phyloP scores from a whole-genome alignment of 768 basidiomycete genomes.

The Termitomyces sp. region DNA sequence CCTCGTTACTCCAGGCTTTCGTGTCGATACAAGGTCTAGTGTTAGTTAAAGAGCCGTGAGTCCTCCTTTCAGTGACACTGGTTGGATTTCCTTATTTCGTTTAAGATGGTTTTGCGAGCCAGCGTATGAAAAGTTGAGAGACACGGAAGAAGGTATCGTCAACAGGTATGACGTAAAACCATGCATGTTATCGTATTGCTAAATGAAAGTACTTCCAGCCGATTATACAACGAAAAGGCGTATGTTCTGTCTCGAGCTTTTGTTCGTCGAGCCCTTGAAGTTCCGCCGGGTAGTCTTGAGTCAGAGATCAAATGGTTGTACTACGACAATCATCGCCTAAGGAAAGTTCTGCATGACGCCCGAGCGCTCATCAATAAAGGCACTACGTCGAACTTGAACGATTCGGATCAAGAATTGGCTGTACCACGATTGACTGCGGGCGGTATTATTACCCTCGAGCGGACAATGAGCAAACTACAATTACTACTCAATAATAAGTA shows the following conservation, averaged over 20 bases:
- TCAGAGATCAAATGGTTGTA: slow-evolving; percentile 74
- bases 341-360: slow-evolving; percentile 63
- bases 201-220: slow-evolving; percentile 38
- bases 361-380: slow-evolving; percentile 65
- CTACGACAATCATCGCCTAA: slow-evolving; percentile 53
- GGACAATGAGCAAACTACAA: slow-evolving; percentile 67
- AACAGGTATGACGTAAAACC: slow-evolving; percentile 51
- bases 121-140: slow-evolving; percentile 86
- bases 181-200: background rate
- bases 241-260: slow-evolving; percentile 88
- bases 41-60: slow-evolving; percentile 87
- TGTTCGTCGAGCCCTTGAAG: slow-evolving; percentile 81
- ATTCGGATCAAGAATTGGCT: slow-evolving; percentile 38
- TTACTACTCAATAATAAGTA: slow-evolving; percentile 24
- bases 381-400: slow-evolving; percentile 26
- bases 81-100: slow-evolving; percentile 3
- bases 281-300: slow-evolving; percentile 67
- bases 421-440: slow-evolving; percentile 77
- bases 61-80: slow-evolving; percentile 11
- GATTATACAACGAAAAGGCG: slow-evolving; percentile 90
- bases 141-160: slow-evolving; percentile 84
- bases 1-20: slow-evolving; percentile 85
- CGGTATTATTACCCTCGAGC: slow-evolving; percentile 70
- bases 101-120: slow-evolving; percentile 87
- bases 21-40: slow-evolving; percentile 94